phyloP scores from a whole-genome alignment of 2,329 filamentous ascomycete species.

The Hypomyces perniciosus region DNA sequence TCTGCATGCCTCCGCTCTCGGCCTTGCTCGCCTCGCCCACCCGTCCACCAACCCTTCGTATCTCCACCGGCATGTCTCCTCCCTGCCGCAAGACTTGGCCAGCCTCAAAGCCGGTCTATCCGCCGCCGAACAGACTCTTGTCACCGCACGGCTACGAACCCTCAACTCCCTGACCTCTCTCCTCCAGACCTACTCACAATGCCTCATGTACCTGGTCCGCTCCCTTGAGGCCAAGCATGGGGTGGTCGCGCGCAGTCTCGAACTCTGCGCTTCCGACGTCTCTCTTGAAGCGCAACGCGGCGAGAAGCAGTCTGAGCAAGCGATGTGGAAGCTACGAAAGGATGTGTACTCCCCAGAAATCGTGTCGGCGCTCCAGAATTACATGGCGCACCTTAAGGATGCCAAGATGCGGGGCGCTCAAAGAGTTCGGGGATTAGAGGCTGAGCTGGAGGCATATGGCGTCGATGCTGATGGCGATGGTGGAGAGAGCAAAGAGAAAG shows the following conservation, averaged over 20 bases:
- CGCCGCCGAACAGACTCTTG: slow-evolving; percentile 28
- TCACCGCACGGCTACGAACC: slow-evolving; percentile 33
- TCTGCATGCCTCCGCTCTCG: slow-evolving; percentile 44
- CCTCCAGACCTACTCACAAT: slow-evolving; percentile 34
- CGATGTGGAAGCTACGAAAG: slow-evolving; percentile 29
- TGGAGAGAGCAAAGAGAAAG: slow-evolving; percentile 38
- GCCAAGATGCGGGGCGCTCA: slow-evolving; percentile 41
- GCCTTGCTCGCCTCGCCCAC: slow-evolving; percentile 42
- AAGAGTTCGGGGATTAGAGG: slow-evolving; percentile 33
- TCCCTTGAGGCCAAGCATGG: slow-evolving; percentile 51
- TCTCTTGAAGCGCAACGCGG: slow-evolving; percentile 38
- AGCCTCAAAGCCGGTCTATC: slow-evolving; percentile 31
- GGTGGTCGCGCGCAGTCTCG: slow-evolving; percentile 43
- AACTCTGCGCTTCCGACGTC: slow-evolving; percentile 43
- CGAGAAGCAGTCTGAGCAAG: slow-evolving; percentile 31
- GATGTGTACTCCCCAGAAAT: slow-evolving; percentile 43
- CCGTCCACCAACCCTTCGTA: slow-evolving; percentile 49
- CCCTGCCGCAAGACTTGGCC: slow-evolving; percentile 36
- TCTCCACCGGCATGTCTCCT: slow-evolving; percentile 51
- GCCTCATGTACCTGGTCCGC: slow-evolving; percentile 39
- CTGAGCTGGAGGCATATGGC: slow-evolving; percentile 45
- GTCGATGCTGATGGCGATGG: slow-evolving; percentile 31
- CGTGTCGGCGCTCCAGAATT: slow-evolving; percentile 38
- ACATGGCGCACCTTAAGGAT: slow-evolving; percentile 44
- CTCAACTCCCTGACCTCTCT: slow-evolving; percentile 33